A percentile compares a stretch with the other conserved stretches of the same genome.
Conservation (phyloP, 306 rosid species). For the Vigna trinervia region DNA sequence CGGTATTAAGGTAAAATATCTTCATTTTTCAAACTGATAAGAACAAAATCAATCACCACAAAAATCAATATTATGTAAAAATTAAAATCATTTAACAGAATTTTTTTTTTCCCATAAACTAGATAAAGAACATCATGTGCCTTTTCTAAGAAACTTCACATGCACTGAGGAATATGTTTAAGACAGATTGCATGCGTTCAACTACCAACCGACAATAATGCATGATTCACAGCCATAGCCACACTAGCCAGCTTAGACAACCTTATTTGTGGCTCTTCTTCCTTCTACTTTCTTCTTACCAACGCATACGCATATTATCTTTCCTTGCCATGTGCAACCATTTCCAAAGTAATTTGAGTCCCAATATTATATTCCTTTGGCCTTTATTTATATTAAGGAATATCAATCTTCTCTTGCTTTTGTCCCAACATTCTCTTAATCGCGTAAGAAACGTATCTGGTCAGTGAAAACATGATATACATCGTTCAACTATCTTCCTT, state of each 20-base stretch:
- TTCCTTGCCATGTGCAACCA: constrained; percentile 28
- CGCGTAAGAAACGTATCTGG: constrained; percentile 1
- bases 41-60: too few relatives aligned
- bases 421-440: constrained; percentile 10
- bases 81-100: too few relatives aligned
- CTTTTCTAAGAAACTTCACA: constrained; percentile 32
- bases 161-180: constrained; percentile 17
- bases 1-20: background rate
- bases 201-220: constrained; percentile 48
- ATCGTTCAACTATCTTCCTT: background rate
- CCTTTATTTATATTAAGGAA: background rate
- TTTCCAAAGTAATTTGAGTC: constrained; percentile 23
- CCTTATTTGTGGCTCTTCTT: constrained; percentile 18
- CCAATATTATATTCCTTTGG: constrained; percentile 10
- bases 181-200: constrained; percentile 44
- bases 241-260: constrained; percentile 14
- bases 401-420: constrained; percentile 37
- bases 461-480: constrained; percentile 20
- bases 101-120: background rate
- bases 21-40: background rate
- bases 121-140: background rate
- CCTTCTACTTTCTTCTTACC: background rate
- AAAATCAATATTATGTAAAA: too few relatives aligned
- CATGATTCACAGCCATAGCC: constrained; percentile 37
- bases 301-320: constrained; percentile 14